These are phyloP conservation scores for Anisodus tanguticus DNA, from an alignment of 257 asterid genomes.

Conservation along the genomic window DNA sequence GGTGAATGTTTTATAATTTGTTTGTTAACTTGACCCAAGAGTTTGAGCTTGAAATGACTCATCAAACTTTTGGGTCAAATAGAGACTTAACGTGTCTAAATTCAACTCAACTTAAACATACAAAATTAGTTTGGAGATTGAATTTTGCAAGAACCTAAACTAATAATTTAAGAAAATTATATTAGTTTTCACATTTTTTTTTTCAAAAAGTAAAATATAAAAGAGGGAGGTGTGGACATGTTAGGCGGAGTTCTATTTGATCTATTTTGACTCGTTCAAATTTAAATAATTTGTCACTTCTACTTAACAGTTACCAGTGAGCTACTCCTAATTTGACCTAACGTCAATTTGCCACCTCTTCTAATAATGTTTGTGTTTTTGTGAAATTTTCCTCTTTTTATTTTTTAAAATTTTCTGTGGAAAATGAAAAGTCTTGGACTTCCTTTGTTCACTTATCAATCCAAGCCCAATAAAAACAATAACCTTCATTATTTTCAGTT, in stretches of 20 bases:
- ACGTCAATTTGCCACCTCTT: background rate
- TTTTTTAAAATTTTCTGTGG: background rate
- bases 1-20: no score
- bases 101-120: background rate
- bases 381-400: background rate
- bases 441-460: background rate
- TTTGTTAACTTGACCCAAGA: no score
- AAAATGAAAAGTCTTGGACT: background rate
- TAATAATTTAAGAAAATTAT: background rate
- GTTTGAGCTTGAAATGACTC: background rate
- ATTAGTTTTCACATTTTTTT: no score
- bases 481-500: background rate
- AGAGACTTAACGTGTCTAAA: background rate
- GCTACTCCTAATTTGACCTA: background rate
- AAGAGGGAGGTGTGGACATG: background rate
- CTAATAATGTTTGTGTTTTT: background rate
- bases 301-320: background rate
- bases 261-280: background rate
- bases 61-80: no score
- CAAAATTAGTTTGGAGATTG: background rate
- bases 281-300: background rate
- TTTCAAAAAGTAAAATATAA: no score
- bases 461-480: constrained; percentile 3
- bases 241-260: background rate
- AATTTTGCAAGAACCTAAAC: background rate